Conservation (phyloP, 371 early-diverging fungal species). For the Actinomortierella wolfii region DNA sequence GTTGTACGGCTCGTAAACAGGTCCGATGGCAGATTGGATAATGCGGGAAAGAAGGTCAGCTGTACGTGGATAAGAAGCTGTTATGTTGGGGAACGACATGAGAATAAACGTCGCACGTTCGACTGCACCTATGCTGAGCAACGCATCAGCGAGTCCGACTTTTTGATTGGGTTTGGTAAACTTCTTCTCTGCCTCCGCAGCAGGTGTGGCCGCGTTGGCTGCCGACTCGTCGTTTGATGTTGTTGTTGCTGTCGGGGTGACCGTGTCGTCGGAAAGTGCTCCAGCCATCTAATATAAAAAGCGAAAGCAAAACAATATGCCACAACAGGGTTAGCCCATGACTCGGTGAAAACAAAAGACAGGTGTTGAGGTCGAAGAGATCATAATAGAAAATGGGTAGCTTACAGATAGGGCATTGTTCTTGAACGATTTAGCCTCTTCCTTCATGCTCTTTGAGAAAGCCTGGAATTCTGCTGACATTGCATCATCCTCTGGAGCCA, state of each 20-base stretch:
- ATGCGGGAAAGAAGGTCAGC: conserved; percentile 66
- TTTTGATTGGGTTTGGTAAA: conserved; percentile 59
- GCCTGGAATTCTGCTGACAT: conserved; percentile 3
- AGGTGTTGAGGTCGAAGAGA: too few species aligned
- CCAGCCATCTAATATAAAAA: conserved; percentile 41
- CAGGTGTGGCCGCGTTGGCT: conserved; percentile 15
- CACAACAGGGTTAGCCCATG: conserved; percentile 25
- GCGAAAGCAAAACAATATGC: conserved; percentile 4
- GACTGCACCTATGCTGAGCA: conserved; percentile 72
- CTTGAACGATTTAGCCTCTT: conserved; percentile 18
- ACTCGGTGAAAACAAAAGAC: too few species aligned
- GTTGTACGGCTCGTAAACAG: conserved; percentile 54
- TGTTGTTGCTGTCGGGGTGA: conserved; percentile 7
- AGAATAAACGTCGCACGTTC: conserved; percentile 57
- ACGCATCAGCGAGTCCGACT: conserved; percentile 62
- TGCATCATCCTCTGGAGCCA: conserved; percentile 2
- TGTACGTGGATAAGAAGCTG: conserved; percentile 64
- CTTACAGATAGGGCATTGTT: background rate
- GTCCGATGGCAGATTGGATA: conserved; percentile 59
- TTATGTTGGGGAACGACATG: conserved; percentile 59
- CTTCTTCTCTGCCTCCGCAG: conserved; percentile 5
- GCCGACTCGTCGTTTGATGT: conserved; percentile 9
- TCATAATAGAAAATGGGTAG: background rate
- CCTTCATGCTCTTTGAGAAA: conserved; percentile 16
- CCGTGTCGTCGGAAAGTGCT: conserved; percentile 48